Conservation (phyloP, 495 filamentous ascomycete genomes). For the Filosporella fistucella region DNA sequence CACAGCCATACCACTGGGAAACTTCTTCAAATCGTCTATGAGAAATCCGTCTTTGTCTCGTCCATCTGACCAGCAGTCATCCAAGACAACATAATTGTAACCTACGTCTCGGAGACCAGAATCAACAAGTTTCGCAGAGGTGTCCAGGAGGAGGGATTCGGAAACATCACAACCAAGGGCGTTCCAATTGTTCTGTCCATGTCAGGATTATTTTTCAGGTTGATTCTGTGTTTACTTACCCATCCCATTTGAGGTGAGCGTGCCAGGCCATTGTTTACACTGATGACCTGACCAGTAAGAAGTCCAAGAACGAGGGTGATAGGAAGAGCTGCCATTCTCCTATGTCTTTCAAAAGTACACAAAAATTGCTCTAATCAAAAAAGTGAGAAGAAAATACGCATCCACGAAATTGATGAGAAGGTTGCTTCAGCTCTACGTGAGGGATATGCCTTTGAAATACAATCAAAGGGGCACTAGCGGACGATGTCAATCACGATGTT, state of each 20-base stretch:
- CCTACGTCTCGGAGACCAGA: slow-evolving; percentile 47
- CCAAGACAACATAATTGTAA: slow-evolving; percentile 52
- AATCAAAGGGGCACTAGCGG: too few species aligned
- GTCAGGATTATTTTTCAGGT: neutral
- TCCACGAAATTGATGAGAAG: too few species aligned
- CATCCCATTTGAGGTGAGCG: slow-evolving; percentile 19
- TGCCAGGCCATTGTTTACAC: slow-evolving; percentile 17
- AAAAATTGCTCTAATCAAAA: too few species aligned
- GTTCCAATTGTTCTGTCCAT: slow-evolving; percentile 17
- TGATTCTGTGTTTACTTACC: slow-evolving; percentile 1
- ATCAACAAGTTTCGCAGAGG: slow-evolving; percentile 41
- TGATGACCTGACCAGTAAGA: neutral
- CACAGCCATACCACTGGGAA: slow-evolving; percentile 25
- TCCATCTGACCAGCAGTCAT: slow-evolving; percentile 51
- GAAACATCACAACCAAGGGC: slow-evolving; percentile 37
- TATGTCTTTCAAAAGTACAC: too few species aligned
- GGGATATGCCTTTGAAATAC: too few species aligned
- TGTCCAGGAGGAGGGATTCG: slow-evolving; percentile 39
- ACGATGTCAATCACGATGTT: too few species aligned
- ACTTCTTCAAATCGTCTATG: slow-evolving; percentile 20
- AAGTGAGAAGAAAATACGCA: too few species aligned
- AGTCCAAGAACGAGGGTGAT: neutral
- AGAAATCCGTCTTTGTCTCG: slow-evolving; percentile 22
- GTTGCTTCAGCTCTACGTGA: too few species aligned
- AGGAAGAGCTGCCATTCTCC: neutral